These are phyloP conservation scores for Neurospora intermedia DNA, from an alignment of 495 filamentous ascomycete species.

Conservation along the genomic window DNA sequence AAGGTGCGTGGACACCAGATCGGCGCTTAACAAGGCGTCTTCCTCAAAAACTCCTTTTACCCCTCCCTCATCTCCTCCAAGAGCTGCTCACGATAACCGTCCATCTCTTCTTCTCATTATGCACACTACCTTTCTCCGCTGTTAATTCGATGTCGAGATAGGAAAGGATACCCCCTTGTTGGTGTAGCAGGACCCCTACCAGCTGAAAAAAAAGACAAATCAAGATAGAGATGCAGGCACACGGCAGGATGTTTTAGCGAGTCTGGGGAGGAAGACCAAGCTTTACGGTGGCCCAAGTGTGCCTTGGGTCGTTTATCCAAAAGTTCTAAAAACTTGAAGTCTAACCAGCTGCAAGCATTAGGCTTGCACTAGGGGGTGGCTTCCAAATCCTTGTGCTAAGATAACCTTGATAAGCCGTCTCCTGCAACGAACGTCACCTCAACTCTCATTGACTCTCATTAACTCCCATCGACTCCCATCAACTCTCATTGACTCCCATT, in stretches of 20 bases:
- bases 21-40: not conserved
- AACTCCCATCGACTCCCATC: too few relatives aligned
- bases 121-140: not conserved
- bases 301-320: too few relatives aligned
- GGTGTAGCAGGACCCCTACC: not conserved
- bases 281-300: not conserved
- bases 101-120: not conserved
- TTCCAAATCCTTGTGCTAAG: too few relatives aligned
- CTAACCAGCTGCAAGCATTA: too few relatives aligned
- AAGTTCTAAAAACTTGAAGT: too few relatives aligned
- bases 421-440: too few relatives aligned
- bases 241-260: not conserved
- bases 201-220: not conserved
- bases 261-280: not conserved
- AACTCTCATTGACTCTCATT: too few relatives aligned
- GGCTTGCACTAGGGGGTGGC: too few relatives aligned
- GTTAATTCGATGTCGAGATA: not conserved
- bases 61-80: not conserved
- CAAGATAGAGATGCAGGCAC: not conserved
- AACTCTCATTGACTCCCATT: too few relatives aligned
- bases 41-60: not conserved
- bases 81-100: not conserved
- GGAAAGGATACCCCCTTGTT: not conserved
- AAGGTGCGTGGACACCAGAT: not conserved
- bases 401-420: too few relatives aligned